phyloP scores from a whole-genome alignment of 805 yeast species.

The Ogataea henricii region DNA sequence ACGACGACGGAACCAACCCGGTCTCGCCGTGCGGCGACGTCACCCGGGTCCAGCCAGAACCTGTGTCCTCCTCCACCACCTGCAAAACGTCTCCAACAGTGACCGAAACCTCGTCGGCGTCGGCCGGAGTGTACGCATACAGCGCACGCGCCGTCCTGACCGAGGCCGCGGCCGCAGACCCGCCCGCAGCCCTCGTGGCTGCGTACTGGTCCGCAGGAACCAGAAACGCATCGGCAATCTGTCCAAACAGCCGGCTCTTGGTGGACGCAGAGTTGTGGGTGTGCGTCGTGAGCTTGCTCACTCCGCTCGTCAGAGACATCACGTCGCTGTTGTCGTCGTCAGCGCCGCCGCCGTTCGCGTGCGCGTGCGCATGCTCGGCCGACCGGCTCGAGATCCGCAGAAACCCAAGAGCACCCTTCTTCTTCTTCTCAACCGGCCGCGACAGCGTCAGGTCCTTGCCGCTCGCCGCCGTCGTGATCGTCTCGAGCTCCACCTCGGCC shows the following conservation, averaged over 20 bases:
- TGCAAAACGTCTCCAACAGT: slow-evolving; percentile 59
- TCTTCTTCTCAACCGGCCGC: slow-evolving; percentile 52
- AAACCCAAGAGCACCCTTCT: slow-evolving; percentile 55
- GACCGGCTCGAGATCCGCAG: slow-evolving; percentile 22
- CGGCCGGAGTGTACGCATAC: slow-evolving; percentile 66
- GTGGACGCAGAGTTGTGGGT: slow-evolving; percentile 22
- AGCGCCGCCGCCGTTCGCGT: slow-evolving; percentile 23
- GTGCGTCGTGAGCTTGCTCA: slow-evolving; percentile 30
- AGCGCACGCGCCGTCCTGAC: slow-evolving; percentile 45
- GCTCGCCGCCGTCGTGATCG: slow-evolving; percentile 82
- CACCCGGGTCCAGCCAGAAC: slow-evolving; percentile 89
- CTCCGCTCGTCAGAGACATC: slow-evolving; percentile 30
- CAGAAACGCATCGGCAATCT: slow-evolving; percentile 23
- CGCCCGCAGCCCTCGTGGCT: neutral
- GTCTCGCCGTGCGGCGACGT: slow-evolving; percentile 42
- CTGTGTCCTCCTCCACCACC: slow-evolving; percentile 72
- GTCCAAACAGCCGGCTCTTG: slow-evolving; percentile 31
- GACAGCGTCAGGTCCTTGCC: slow-evolving; percentile 68
- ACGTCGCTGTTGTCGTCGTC: slow-evolving; percentile 25
- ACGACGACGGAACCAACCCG: slow-evolving; percentile 88
- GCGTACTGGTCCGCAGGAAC: slow-evolving; percentile 6
- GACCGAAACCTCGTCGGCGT: slow-evolving; percentile 73
- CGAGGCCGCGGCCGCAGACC: slow-evolving; percentile 7
- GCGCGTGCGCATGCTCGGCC: slow-evolving; percentile 8
- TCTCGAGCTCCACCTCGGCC: slow-evolving; percentile 86